Base-by-base conservation (phyloP, 305 asterid species). In the Fraxinus baroniana region DNA sequence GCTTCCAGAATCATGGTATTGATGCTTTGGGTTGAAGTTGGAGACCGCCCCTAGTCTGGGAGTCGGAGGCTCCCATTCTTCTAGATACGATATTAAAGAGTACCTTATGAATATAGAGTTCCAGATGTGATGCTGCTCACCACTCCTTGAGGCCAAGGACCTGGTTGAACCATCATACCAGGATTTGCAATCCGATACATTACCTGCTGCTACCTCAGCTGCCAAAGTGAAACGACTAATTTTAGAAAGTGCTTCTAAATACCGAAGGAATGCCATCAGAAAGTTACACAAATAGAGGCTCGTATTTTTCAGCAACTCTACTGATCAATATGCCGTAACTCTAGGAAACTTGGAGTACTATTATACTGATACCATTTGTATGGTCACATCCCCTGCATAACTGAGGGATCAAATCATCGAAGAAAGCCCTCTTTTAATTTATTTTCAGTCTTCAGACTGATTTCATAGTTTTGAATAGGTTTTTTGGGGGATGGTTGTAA, bases 401-500 rank as follows among this genome's bases (percentile, higher is more conserved):
- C 37, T 20, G 35, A 41, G 52, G 30, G 39, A 68, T 68, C 74
- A 13, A 28, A 80, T 80, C 1, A 73, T 15, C 7, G 10, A 4
- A 68, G 74, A 6, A 13, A 13, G 20, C 64, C 1, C 41, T 30
- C 72, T 55, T 32, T 17, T 6, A 2, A 44, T 64, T 2, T 79
- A 37, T 8, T 79, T 68, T 49, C 60, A 71, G 28, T 74, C 60
- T 33, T 52, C 32, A 2, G 44, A n/a, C 18, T 68, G 30, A 9
- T 33, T 75, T 49, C 17, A 46, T 60, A 46, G 78, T 49, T 28
- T 32, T 70, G 81, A 17, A 49, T 68, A 70, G 82, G 81, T 28
- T 37, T 30, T 68, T 24, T 26, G 46, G 78, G 72, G 85, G 78
- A 49, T 26, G 35, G 35, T 15, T 70, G 41, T 68, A 68, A 26